Evolutionary conservation across 1,284 basidiomycete genomes (phyloP).

Genomic region (Cryptococcus sp.): DNA sequence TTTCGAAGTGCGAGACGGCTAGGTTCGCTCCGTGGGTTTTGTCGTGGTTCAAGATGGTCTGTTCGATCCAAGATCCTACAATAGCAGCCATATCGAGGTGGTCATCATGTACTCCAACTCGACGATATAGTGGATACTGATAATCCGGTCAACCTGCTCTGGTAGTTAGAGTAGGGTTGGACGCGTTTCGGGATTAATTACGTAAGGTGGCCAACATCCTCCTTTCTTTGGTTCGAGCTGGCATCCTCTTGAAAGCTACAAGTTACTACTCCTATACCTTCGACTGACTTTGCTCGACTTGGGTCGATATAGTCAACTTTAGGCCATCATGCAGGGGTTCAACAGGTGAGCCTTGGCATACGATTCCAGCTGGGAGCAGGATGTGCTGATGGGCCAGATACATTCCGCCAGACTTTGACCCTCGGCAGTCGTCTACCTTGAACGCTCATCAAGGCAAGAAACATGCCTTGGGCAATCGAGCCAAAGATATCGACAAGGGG

Average conservation of each 20-base stretch:
- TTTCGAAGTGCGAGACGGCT: conserved; percentile 3
- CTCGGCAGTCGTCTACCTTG: conserved; percentile 68
- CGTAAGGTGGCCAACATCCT: no score
- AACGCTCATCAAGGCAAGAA: conserved; percentile 73
- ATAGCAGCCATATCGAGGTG: conserved; percentile 13
- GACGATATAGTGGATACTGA: no score
- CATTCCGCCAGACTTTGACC: conserved; percentile 89
- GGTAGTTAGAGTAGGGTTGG: no score
- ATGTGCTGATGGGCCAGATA: conserved; percentile 52
- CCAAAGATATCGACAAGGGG: conserved; percentile 82
- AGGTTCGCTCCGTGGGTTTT: conserved; percentile 26
- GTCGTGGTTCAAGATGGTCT: conserved; percentile 23
- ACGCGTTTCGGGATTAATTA: neutral
- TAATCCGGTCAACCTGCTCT: no score
- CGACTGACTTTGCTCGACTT: no score
- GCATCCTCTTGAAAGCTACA: no score
- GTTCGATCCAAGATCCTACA: conserved; percentile 24
- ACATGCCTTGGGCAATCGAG: conserved; percentile 87
- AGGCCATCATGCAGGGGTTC: conserved; percentile 19
- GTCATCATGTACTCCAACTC: no score
- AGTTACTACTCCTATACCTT: no score
- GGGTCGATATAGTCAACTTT: no score
- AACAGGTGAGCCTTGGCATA: no score
- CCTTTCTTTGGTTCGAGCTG: no score
- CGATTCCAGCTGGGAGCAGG: neutral